Base-by-base conservation (phyloP, 2,329 filamentous ascomycete genomes). In the Penicillium brevicompactum region DNA sequence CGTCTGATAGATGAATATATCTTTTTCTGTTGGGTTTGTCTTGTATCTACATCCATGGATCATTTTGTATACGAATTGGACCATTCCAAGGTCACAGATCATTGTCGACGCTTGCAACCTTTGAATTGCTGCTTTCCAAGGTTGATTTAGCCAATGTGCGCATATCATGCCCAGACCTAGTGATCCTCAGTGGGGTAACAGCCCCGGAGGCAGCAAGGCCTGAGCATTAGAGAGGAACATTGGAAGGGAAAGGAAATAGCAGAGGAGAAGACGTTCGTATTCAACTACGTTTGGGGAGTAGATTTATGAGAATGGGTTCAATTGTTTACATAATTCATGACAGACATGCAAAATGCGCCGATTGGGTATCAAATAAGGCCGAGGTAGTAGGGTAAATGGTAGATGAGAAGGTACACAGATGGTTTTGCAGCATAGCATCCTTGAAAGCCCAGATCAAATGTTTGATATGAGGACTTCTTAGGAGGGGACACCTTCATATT, bases 401-500 rank as follows among this genome's bases (percentile, higher is more conserved):
- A n/a, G 4, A 37, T 37, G 34, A n/a, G 5, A 37, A 7, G 5
- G 11, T 37, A n/a, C 34, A 37, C 5, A 18, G 18, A 8, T 27
- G 24, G 24, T 27, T 8, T 27, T 4, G 24, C 8, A 8, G 24
- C 24, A 27, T 27, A 27, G 24, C 24, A 27, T 6, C 24, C 24
- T 27, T 27, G 24, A 4, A 14, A 13, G 5, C 34, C 34, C 4
- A 37, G n/a, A n/a, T 13, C 6, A 2, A 4, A 37, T 37, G 14
- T n/a, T 37, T 14, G 11, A 37, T 34, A 24, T 2, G 21, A 13
- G 24, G 6, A 27, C 8, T 27, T 18, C 46, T 55, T 53, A 79
- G 4, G 76, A 78, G 16, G 86, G 86, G 48, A 89, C 85, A 14
- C 87, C 87, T 67, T 89, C 87, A 74, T 89, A 88, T 63, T 87